These are phyloP conservation scores for Neurospora sp. DNA, from an alignment of 495 filamentous ascomycete genomes.

Conservation along the genomic window DNA sequence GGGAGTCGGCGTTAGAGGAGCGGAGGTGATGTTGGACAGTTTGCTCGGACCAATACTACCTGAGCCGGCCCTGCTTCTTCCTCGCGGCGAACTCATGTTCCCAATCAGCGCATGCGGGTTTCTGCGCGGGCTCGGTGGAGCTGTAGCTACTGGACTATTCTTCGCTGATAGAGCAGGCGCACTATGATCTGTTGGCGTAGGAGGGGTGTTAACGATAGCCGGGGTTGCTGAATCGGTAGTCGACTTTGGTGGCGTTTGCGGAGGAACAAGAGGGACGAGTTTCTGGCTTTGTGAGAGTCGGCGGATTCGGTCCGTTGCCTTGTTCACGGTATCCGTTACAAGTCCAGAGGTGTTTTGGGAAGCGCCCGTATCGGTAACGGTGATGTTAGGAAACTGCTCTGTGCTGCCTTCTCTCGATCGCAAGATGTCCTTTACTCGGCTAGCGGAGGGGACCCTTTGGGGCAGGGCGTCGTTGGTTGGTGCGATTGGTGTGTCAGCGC, in stretches of 20 bases:
- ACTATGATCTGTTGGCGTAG: constrained; percentile 39
- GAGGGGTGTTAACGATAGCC: constrained; percentile 47
- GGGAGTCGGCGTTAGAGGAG: constrained; percentile 62
- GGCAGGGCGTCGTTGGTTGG: constrained; percentile 19
- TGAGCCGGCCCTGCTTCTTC: constrained; percentile 48
- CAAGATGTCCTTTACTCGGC: constrained; percentile 38
- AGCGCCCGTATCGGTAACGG: constrained; percentile 11
- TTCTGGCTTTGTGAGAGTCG: constrained; percentile 23
- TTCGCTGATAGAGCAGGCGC: neutral
- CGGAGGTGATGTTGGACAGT: constrained; percentile 67
- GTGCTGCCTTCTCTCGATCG: constrained; percentile 23
- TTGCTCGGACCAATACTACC: constrained; percentile 71
- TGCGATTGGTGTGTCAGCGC: constrained; percentile 6
- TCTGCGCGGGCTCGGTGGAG: constrained; percentile 23
- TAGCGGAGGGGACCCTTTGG: constrained; percentile 33
- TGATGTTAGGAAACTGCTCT: constrained; percentile 11
- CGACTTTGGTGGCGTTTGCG: constrained; percentile 31
- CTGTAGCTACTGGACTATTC: constrained; percentile 1
- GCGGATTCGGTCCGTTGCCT: constrained; percentile 9
- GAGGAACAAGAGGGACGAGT: constrained; percentile 27
- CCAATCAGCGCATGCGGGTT: constrained; percentile 33
- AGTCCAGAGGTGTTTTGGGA: neutral
- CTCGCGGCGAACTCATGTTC: constrained; percentile 60
- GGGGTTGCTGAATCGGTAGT: constrained; percentile 28
- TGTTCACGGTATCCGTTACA: neutral